A percentile compares a stretch with the other conserved stretches of the same genome.
Conservation (phyloP, 1,284 basidiomycete species). For the Cryptococcus sp. region DNA sequence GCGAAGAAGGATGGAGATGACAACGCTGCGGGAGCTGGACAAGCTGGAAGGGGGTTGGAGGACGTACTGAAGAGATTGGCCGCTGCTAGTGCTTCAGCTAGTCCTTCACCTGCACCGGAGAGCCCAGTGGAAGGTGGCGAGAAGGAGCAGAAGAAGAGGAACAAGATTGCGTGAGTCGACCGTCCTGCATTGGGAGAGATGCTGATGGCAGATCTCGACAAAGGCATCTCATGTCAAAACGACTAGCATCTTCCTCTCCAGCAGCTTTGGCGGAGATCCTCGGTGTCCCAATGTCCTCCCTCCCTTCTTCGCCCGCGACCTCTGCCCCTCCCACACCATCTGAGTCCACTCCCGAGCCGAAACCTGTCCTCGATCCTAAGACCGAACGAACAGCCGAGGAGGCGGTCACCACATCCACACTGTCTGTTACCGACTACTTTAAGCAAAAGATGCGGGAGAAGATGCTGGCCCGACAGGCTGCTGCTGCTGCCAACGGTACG, state of each 20-base stretch:
- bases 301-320: conserved; percentile 20
- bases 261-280: conserved; percentile 47
- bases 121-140: conserved; percentile 11
- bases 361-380: conserved; percentile 6
- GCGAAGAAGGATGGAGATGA: conserved; percentile 44
- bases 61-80: conserved; percentile 42
- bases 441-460: conserved; percentile 44
- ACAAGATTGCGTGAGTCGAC: conserved; percentile 42
- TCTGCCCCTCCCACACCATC: conserved; percentile 15
- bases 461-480: conserved; percentile 31
- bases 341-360: conserved; percentile 12
- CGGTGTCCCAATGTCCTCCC: conserved; percentile 39
- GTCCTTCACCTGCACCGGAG: conserved; percentile 20
- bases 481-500: conserved; percentile 3
- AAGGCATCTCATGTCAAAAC: conserved; percentile 40
- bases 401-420: conserved; percentile 29
- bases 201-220: conserved; percentile 35
- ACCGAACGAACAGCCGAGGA: conserved; percentile 25
- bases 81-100: conserved; percentile 18
- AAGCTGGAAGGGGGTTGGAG: conserved; percentile 43
- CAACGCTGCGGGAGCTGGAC: conserved; percentile 37
- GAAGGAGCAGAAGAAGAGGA: conserved; percentile 21
- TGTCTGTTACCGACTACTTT: conserved; percentile 46
- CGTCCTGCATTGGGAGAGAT: background rate
- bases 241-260: conserved; percentile 40